phyloP scores from a whole-genome alignment of 192 early-diverging fungal genomes.

The Helicostylum pulchrum region DNA sequence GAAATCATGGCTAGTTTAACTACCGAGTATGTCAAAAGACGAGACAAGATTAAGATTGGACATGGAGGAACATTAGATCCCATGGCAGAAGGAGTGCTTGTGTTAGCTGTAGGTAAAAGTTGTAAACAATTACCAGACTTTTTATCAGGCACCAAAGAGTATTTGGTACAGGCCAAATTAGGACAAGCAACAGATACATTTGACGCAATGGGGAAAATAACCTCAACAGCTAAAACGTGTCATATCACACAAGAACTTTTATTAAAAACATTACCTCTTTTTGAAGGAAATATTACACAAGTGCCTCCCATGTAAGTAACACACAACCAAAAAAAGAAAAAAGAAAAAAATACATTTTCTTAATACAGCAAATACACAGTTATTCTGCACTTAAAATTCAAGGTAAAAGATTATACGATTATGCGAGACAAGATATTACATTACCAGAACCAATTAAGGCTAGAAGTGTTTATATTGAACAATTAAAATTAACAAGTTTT shows the following conservation, averaged over 20 bases:
- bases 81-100: constrained; percentile 50
- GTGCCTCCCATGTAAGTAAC: constrained; percentile 59
- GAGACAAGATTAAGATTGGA: constrained; percentile 47
- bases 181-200: constrained; percentile 58
- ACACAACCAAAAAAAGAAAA: background rate
- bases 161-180: constrained; percentile 49
- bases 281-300: constrained; percentile 60
- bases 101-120: constrained; percentile 52
- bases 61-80: constrained; percentile 60
- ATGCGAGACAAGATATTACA: constrained; percentile 53
- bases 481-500: constrained; percentile 39
- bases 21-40: constrained; percentile 1
- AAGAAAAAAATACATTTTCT: background rate
- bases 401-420: constrained; percentile 69
- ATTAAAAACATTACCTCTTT: constrained; percentile 38
- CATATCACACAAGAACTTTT: constrained; percentile 42
- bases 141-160: constrained; percentile 21
- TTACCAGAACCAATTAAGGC: constrained; percentile 43
- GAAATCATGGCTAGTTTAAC: constrained; percentile 12
- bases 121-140: constrained; percentile 31
- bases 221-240: constrained; percentile 27
- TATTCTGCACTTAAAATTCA: constrained; percentile 69
- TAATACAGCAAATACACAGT: constrained; percentile 22
- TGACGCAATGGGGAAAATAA: constrained; percentile 53
- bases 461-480: constrained; percentile 39